phyloP scores from a whole-genome alignment of 2,329 filamentous ascomycete genomes.

The Neodidymelliopsis sp. region DNA sequence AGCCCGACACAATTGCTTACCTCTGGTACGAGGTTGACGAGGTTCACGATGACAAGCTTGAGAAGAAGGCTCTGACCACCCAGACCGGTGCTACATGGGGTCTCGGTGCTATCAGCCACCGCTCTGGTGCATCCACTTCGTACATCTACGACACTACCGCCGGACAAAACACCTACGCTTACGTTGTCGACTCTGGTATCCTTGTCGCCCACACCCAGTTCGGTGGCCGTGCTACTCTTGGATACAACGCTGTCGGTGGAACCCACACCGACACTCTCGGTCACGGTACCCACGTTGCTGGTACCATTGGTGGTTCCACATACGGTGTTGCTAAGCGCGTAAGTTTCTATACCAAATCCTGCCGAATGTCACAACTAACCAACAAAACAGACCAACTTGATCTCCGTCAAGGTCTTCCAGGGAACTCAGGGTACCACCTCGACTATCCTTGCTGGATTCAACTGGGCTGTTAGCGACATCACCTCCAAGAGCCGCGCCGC shows the following conservation, averaged over 20 bases:
- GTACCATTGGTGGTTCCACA: conserved; percentile 24
- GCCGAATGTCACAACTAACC: background rate
- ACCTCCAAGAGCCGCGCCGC: conserved; percentile 21
- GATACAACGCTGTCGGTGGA: conserved; percentile 22
- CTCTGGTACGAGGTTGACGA: conserved; percentile 21
- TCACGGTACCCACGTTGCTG: conserved; percentile 34
- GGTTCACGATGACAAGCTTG: conserved; percentile 14
- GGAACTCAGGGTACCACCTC: conserved; percentile 10
- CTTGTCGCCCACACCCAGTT: conserved; percentile 56
- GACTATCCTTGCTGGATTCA: conserved; percentile 27
- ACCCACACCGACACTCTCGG: conserved; percentile 26
- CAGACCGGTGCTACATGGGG: conserved; percentile 32
- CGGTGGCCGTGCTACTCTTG: conserved; percentile 29
- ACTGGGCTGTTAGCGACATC: conserved; percentile 35
- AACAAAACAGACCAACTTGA: conserved; percentile 36
- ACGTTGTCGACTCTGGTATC: conserved; percentile 70
- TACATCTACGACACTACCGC: conserved; percentile 30
- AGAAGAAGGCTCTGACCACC: conserved; percentile 26
- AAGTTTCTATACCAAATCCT: too few relatives aligned
- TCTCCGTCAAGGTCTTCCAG: conserved; percentile 40
- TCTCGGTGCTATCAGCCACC: conserved; percentile 30
- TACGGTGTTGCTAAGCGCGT: conserved; percentile 31
- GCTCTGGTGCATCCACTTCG: conserved; percentile 16
- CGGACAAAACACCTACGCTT: conserved; percentile 55
- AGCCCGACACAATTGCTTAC: conserved; percentile 24